Evolutionary conservation across 1,284 basidiomycete genomes (phyloP).

Genomic region (Leccinum proliferum): DNA sequence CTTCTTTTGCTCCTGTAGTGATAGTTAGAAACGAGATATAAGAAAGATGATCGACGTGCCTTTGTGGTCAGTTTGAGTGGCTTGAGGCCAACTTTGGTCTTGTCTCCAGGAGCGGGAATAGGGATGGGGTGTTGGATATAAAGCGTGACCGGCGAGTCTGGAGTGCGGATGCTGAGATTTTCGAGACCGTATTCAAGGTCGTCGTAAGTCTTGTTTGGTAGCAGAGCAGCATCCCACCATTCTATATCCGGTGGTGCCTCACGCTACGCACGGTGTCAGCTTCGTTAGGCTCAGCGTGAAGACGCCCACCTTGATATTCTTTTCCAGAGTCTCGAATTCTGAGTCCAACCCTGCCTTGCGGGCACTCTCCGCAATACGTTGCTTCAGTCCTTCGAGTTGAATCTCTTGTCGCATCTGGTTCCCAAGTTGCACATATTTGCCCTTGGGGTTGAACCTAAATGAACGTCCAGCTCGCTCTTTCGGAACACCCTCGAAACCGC

Average conservation of each 20-base stretch:
- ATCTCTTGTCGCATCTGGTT: constrained; percentile 82
- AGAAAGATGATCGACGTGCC: constrained; percentile 31
- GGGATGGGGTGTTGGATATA: constrained; percentile 98
- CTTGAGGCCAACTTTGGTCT: constrained; percentile 70
- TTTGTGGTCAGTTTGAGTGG: constrained; percentile 89
- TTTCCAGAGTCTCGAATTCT: constrained; percentile 88
- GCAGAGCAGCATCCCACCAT: constrained; percentile 95
- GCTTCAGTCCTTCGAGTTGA: constrained; percentile 88
- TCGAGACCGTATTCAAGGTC: constrained; percentile 59
- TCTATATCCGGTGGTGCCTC: constrained; percentile 85
- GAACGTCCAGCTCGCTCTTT: constrained; percentile 65
- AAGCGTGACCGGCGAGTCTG: constrained; percentile 78
- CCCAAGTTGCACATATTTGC: constrained; percentile 83
- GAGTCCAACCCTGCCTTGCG: constrained; percentile 90
- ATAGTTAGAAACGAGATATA: constrained; percentile 7
- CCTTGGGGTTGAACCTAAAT: constrained; percentile 86
- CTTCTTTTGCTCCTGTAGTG: constrained; percentile 87
- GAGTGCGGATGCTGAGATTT: constrained; percentile 54
- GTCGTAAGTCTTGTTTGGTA: constrained; percentile 77
- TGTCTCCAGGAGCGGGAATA: constrained; percentile 87
- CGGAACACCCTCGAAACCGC: constrained; percentile 61
- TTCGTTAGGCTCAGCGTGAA: neutral
- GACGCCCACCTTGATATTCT: constrained; percentile 68
- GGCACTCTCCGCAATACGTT: constrained; percentile 88
- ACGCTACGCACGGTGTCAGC: constrained; percentile 41